A percentile compares a stretch with the other conserved stretches of the same genome.
These are phyloP conservation scores for Solanum habrochaites DNA, from an alignment of 257 asterid species.

Conservation along the genomic window DNA sequence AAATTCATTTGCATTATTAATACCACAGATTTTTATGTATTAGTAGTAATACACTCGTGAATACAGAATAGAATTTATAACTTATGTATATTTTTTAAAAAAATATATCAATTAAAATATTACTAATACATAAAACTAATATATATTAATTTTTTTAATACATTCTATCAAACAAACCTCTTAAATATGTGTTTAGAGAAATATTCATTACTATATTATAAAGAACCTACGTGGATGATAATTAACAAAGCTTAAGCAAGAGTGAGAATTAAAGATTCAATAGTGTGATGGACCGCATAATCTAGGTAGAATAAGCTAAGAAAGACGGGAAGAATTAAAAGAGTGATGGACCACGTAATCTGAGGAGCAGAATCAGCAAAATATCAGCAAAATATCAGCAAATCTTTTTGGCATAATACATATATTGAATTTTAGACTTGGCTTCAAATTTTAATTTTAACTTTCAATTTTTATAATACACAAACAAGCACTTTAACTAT, in stretches of 20 bases:
- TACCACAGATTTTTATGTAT: not conserved
- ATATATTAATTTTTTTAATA: too few species aligned
- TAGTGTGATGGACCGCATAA: not conserved
- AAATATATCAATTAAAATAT: too few species aligned
- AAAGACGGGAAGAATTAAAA: not conserved
- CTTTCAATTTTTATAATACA: too few species aligned
- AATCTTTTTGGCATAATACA: too few species aligned
- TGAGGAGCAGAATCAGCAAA: not conserved
- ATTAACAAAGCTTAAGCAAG: not conserved
- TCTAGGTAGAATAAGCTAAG: not conserved
- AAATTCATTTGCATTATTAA: not conserved
- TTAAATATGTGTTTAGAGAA: not conserved
- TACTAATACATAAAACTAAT: too few species aligned
- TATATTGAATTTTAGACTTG: too few species aligned
- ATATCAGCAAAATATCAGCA: too few species aligned
- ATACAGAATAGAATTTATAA: too few species aligned
- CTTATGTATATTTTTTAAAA: too few species aligned
- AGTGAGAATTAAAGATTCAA: not conserved
- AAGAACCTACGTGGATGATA: not conserved
- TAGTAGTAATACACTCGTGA: not conserved
- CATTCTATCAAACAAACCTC: not conserved
- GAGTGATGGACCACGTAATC: not conserved
- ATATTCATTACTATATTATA: too few species aligned
- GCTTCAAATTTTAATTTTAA: too few species aligned
- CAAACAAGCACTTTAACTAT: too few species aligned